These are phyloP conservation scores for Stephania yunnanensis DNA, from an alignment of 164 flowering plant species.

Conservation along the genomic window DNA sequence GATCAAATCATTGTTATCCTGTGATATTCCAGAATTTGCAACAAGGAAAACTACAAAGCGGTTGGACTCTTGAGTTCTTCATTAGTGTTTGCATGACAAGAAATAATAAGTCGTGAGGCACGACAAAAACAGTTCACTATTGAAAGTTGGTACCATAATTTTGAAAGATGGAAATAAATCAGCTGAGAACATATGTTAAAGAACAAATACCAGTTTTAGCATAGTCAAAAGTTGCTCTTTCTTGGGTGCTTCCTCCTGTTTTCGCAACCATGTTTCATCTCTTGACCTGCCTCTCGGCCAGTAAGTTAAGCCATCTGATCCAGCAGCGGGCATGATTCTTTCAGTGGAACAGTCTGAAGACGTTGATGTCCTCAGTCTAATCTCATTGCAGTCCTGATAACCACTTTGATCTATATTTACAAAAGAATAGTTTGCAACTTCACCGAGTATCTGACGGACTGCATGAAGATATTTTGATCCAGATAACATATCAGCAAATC, in stretches of 20 bases:
- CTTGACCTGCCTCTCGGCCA: slow-evolving; percentile 20
- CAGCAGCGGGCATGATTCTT: slow-evolving; percentile 12
- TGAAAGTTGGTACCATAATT: background rate
- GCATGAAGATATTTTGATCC: slow-evolving; percentile 56
- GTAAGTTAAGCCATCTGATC: slow-evolving; percentile 21
- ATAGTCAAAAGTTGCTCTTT: slow-evolving; percentile 56
- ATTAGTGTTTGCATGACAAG: background rate
- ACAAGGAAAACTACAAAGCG: background rate
- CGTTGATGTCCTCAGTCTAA: slow-evolving; percentile 16
- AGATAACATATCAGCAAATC: slow-evolving; percentile 26
- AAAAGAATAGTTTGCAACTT: slow-evolving; percentile 52
- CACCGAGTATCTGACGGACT: slow-evolving; percentile 70
- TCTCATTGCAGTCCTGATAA: slow-evolving; percentile 6
- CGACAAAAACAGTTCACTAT: background rate
- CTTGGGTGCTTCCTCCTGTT: slow-evolving; percentile 36
- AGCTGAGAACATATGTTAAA: background rate
- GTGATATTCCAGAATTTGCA: background rate
- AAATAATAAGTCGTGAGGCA: background rate
- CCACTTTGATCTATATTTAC: slow-evolving; percentile 32
- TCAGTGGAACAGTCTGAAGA: slow-evolving; percentile 25
- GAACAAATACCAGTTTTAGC: slow-evolving; percentile 62
- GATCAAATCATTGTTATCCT: background rate
- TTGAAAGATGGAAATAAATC: background rate
- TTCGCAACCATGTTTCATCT: slow-evolving; percentile 18
- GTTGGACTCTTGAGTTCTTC: background rate